Evolutionary conservation across 345 rosid genomes (phyloP), one percentile per base, ranked within the genome.

Genomic region (Nasturtium officinale): DNA sequence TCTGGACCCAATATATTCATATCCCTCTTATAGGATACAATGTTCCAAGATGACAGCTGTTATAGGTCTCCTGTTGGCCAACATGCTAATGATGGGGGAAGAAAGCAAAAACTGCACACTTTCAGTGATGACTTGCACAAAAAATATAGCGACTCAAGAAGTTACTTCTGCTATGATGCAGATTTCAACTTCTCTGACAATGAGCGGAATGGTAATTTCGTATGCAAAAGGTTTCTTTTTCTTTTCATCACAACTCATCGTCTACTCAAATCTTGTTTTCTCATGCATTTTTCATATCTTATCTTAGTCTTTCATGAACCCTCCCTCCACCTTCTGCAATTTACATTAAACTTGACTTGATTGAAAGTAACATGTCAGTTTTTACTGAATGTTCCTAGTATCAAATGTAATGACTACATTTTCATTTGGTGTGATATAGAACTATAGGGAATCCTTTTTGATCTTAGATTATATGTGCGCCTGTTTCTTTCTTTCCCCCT

Each of bases 181-280:
- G 61, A 64, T 50, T 78, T 75, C 59, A 15, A 57, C 70, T 63
- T 73, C 26, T 52, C 37, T 9, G 47, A 70, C 48, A 79, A 75
- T 42, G 50, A 70, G 18, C 81, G 87, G 89, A 82, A 83, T 61
- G 97, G 90, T 91, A 79, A 61, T 67, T 67, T 63, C 72, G 55
- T 5, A 32, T 48, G 50, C 70, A 12, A 11, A 17, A 21, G 2
- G 11, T 61, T 50, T 37, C 18, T 46, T 23, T 60, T 7, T 33
- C 55, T 38, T 48, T 37, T 65, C 69, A 64, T 72, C 43, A 38
- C 50, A 43, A 46, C 32, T 50, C 52, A 65, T 35, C 61, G 74
- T 53, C 59, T 56, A 53, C 30, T 23, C 26, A 64, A 28, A 47
- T 23, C 38, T 78, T 71, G 33, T 25, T 59, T 21, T 72, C 65